Percentiles rank a stretch among this genome's conserved stretches.
Conservation (phyloP, 768 basidiomycete genomes). For the Auricularia heimuer region DNA sequence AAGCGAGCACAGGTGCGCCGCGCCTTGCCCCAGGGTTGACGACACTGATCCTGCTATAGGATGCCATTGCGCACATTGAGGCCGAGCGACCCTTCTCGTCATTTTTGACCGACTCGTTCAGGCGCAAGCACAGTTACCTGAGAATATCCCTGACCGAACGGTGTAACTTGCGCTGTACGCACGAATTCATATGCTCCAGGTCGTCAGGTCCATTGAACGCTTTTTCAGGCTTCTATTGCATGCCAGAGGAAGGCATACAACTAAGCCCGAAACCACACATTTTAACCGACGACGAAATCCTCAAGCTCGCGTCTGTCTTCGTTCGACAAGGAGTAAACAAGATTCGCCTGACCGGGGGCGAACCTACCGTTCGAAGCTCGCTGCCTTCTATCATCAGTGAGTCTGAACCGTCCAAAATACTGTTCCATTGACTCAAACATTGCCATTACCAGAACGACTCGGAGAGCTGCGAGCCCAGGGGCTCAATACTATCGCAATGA, state of each 20-base stretch:
- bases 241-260: slow-evolving; percentile 73
- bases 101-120: slow-evolving; percentile 54
- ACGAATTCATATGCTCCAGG: background rate
- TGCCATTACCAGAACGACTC: slow-evolving; percentile 38
- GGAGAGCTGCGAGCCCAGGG: slow-evolving; percentile 50
- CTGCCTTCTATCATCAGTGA: slow-evolving; percentile 59
- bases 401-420: slow-evolving; percentile 10
- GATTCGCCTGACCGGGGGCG: slow-evolving; percentile 81
- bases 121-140: slow-evolving; percentile 72
- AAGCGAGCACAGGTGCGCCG: background rate
- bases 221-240: slow-evolving; percentile 74
- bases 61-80: background rate
- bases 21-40: too few relatives aligned
- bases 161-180: slow-evolving; percentile 76
- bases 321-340: slow-evolving; percentile 77
- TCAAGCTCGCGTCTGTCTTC: slow-evolving; percentile 65
- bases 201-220: background rate
- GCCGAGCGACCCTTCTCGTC: slow-evolving; percentile 22
- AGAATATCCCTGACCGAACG: slow-evolving; percentile 79
- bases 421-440: background rate
- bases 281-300: slow-evolving; percentile 65
- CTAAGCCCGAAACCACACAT: slow-evolving; percentile 61
- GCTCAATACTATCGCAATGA: slow-evolving; percentile 73
- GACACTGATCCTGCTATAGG: background rate
- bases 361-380: slow-evolving; percentile 75